A percentile compares a stretch with the other conserved stretches of the same genome.
These are phyloP conservation scores for Lyophyllum decastes DNA, from an alignment of 768 basidiomycete species.

Conservation along the genomic window DNA sequence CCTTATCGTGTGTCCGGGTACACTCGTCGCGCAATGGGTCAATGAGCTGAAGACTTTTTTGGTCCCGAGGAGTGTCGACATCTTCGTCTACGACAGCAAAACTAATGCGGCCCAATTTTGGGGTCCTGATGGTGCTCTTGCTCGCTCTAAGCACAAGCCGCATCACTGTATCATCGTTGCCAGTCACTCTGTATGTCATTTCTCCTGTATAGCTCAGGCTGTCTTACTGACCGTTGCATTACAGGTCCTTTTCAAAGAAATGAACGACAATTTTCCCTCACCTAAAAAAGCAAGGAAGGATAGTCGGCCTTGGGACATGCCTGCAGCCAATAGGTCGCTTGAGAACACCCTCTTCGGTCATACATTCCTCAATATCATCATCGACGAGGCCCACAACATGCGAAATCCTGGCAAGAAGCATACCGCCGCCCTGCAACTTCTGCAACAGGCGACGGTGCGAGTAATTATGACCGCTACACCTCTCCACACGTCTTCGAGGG, in stretches of 20 bases:
- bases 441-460: slow-evolving; percentile 7
- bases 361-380: slow-evolving; percentile 11
- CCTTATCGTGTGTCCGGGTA: slow-evolving; percentile 21
- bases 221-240: not conserved
- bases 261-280: slow-evolving; percentile 9
- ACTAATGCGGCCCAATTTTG: slow-evolving; percentile 18
- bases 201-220: not conserved
- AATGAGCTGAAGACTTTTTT: slow-evolving; percentile 18
- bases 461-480: slow-evolving; percentile 25
- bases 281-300: not conserved
- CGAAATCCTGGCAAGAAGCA: slow-evolving; percentile 18
- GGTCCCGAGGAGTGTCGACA: slow-evolving; percentile 17
- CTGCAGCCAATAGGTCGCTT: not conserved
- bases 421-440: slow-evolving; percentile 9
- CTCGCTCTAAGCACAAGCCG: slow-evolving; percentile 7
- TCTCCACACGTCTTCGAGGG: slow-evolving; percentile 24
- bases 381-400: slow-evolving; percentile 26
- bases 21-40: slow-evolving; percentile 23
- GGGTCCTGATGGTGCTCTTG: slow-evolving; percentile 14
- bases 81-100: slow-evolving; percentile 24
- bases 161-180: slow-evolving; percentile 22
- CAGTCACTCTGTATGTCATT: slow-evolving; percentile 23
- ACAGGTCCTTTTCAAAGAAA: slow-evolving; percentile 16
- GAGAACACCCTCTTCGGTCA: slow-evolving; percentile 23
- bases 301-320: slow-evolving; percentile 19